A percentile compares a stretch with the other conserved stretches of the same genome.
phyloP scores from a whole-genome alignment of 1,139 yeast genomes.

The Candida sp. region DNA sequence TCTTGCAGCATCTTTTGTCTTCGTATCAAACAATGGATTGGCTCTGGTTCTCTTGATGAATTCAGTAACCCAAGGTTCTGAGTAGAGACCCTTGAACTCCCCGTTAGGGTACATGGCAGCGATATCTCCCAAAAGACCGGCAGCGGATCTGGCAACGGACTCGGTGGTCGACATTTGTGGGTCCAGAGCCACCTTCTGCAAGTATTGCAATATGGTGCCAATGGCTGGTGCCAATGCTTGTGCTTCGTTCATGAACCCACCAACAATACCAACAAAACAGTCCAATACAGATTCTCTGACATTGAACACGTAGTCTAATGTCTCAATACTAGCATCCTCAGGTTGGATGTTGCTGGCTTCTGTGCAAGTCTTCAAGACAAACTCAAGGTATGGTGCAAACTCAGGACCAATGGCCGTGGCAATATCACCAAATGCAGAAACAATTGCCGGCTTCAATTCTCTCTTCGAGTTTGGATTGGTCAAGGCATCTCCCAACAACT shows the following conservation, averaged over 20 bases:
- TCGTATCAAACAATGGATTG: constrained; percentile 60
- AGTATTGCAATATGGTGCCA: constrained; percentile 70
- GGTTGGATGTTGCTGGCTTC: constrained; percentile 59
- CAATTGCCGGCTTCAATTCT: constrained; percentile 84
- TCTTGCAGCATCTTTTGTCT: constrained; percentile 87
- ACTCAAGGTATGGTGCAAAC: constrained; percentile 76
- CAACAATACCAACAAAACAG: constrained; percentile 94
- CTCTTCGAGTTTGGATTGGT: constrained; percentile 69
- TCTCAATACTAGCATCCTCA: constrained; percentile 68
- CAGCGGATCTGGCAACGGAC: constrained; percentile 74
- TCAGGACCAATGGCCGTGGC: constrained; percentile 85
- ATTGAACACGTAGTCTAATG: constrained; percentile 72
- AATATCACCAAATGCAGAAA: constrained; percentile 97
- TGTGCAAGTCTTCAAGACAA: constrained; percentile 74
- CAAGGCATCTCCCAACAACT: constrained; percentile 73
- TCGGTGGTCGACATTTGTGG: constrained; percentile 63
- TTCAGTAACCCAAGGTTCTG: constrained; percentile 78
- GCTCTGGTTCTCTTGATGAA: constrained; percentile 76
- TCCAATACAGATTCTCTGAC: constrained; percentile 90
- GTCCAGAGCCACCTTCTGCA: constrained; percentile 64
- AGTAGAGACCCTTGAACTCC: constrained; percentile 65
- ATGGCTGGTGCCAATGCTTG: constrained; percentile 67
- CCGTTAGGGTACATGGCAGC: constrained; percentile 87
- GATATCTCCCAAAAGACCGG: constrained; percentile 91
- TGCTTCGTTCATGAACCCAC: constrained; percentile 80